Conservation (phyloP, 306 rosid species). For the Oemleria cerasiformis region DNA sequence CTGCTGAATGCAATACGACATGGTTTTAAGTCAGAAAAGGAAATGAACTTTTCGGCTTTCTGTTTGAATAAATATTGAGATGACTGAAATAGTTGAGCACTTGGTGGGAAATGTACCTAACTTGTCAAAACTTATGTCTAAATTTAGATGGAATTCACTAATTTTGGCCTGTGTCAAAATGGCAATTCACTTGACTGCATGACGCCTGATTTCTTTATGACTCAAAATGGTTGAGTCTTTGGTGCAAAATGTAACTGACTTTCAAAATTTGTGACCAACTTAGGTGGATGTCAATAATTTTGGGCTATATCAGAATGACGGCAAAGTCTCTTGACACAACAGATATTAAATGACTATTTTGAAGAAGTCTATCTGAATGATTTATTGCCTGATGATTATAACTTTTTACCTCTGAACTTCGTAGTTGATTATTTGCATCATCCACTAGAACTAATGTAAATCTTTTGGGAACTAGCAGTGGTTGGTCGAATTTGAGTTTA, state of each 20-base stretch:
- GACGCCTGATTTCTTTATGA: background rate
- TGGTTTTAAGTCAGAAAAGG: background rate
- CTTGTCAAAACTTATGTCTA: background rate
- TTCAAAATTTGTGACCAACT: background rate
- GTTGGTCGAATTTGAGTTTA: background rate
- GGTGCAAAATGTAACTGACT: conserved; percentile 4
- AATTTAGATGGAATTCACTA: background rate
- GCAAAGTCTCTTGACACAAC: background rate
- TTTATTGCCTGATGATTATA: background rate
- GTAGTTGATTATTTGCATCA: background rate
- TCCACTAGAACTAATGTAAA: background rate
- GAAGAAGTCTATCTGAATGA: background rate
- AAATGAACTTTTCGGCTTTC: conserved; percentile 3
- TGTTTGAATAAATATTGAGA: background rate
- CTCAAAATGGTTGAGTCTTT: background rate
- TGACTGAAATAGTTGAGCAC: background rate
- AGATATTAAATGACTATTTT: conserved; percentile 2
- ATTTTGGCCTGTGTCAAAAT: background rate
- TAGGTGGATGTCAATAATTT: background rate
- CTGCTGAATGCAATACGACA: background rate
- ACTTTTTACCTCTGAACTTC: background rate
- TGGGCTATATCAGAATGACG: background rate
- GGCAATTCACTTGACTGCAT: background rate
- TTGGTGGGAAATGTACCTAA: conserved; percentile 8
- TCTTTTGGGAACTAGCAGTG: background rate